Conservation (phyloP, 805 yeast genomes). For the Schwanniomyces polymorphus region DNA sequence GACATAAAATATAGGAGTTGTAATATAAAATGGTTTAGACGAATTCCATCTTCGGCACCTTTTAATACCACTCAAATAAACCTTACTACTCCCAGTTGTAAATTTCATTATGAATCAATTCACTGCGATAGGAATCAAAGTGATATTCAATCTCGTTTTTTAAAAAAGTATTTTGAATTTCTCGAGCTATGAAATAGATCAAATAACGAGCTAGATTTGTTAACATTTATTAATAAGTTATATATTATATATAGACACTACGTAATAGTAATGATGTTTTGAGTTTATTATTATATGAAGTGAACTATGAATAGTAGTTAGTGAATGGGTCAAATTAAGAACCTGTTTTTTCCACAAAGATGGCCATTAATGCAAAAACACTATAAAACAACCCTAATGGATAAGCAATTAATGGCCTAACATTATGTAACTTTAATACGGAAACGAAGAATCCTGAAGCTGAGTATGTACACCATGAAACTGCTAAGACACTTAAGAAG, state of each 20-base stretch:
- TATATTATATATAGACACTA: neutral
- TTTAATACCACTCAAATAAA: neutral
- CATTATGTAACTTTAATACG: slow-evolving; percentile 77
- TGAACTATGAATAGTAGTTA: neutral
- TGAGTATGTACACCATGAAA: slow-evolving; percentile 89
- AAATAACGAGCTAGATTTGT: no score
- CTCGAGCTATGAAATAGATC: no score
- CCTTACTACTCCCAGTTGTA: neutral
- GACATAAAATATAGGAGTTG: slow-evolving; percentile 95
- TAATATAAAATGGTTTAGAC: slow-evolving; percentile 48
- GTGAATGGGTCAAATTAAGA: neutral
- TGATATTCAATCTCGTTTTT: no score
- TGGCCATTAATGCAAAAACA: slow-evolving; percentile 93
- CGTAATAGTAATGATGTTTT: neutral
- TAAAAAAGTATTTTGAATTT: no score
- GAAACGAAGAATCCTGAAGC: slow-evolving; percentile 92
- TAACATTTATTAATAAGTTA: neutral
- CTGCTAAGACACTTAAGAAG: slow-evolving; percentile 60
- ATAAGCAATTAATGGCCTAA: slow-evolving; percentile 88
- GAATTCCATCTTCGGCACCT: neutral
- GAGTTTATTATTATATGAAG: neutral
- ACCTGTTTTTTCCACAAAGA: slow-evolving; percentile 56
- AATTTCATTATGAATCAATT: neutral
- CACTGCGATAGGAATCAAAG: no score
- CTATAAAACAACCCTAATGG: slow-evolving; percentile 89